A percentile compares a stretch with the other conserved stretches of the same genome.
These are phyloP conservation scores for Wickerhamomyces xylosicus DNA, from an alignment of 805 yeast genomes.

Conservation along the genomic window DNA sequence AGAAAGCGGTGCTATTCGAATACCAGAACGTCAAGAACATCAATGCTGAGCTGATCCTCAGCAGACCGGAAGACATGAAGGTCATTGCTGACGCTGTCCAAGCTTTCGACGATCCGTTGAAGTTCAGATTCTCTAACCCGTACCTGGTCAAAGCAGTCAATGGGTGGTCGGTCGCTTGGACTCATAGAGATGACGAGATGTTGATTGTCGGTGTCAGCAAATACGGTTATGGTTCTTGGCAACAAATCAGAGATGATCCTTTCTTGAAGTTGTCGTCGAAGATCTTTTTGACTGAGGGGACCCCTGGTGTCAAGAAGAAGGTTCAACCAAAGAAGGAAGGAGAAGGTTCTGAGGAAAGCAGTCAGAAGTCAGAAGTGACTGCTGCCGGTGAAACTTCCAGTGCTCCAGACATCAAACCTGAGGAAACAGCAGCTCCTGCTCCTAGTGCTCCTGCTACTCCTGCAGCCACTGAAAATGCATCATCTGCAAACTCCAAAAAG, in stretches of 20 bases:
- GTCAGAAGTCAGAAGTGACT: conserved; percentile 1
- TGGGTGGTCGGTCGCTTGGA: conserved; percentile 91
- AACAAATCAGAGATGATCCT: conserved; percentile 92
- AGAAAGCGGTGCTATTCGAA: conserved; percentile 83
- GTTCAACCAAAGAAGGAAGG: conserved; percentile 20
- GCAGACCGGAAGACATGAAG: conserved; percentile 79
- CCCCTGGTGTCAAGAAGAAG: conserved; percentile 23
- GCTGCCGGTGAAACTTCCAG: not conserved
- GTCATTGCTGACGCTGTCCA: conserved; percentile 44
- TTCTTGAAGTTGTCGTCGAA: conserved; percentile 77
- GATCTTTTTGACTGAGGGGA: conserved; percentile 51
- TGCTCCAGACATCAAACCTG: conserved; percentile 1
- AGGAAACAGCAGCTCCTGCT: conserved; percentile 1
- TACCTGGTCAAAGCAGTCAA: conserved; percentile 68
- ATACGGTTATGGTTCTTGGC: conserved; percentile 96
- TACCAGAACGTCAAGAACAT: conserved; percentile 79
- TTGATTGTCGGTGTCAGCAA: conserved; percentile 78
- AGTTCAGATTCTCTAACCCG: conserved; percentile 42
- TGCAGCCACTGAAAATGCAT: not conserved
- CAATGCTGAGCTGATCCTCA: conserved; percentile 80
- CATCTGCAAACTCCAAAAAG: conserved; percentile 33
- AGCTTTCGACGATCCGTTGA: conserved; percentile 47
- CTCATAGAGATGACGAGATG: conserved; percentile 72
- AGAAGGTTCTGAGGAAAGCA: conserved; percentile 4
- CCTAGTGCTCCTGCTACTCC: conserved; percentile 1